phyloP scores from a whole-genome alignment of 2,329 filamentous ascomycete species.

The Chaetomium sp. region DNA sequence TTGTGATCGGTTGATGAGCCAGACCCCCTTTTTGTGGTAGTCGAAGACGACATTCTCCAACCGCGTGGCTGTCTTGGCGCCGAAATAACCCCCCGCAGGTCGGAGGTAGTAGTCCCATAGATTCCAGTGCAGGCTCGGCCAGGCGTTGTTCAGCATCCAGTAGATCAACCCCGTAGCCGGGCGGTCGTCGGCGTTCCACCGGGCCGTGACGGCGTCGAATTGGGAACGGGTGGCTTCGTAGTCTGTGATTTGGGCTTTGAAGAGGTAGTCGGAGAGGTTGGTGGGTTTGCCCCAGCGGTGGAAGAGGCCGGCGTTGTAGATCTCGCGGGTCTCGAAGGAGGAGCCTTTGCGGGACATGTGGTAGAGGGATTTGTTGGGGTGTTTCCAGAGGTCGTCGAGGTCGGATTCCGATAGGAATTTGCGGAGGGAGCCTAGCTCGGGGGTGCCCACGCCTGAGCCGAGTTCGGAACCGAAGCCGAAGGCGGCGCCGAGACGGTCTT shows the following conservation, averaged over 20 bases:
- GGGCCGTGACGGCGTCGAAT: conserved; percentile 49
- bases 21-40: conserved; percentile 40
- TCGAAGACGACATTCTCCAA: conserved; percentile 51
- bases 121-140: conserved; percentile 60
- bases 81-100: conserved; percentile 53
- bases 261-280: conserved; percentile 50
- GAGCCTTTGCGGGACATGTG: conserved; percentile 55
- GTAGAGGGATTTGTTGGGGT: conserved; percentile 45
- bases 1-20: conserved; percentile 49
- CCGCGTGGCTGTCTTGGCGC: conserved; percentile 45
- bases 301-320: conserved; percentile 53
- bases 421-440: conserved; percentile 46
- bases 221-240: conserved; percentile 57
- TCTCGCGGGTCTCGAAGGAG: conserved; percentile 47
- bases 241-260: conserved; percentile 56
- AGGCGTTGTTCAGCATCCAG: conserved; percentile 62
- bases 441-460: conserved; percentile 56
- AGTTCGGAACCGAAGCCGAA: conserved; percentile 60
- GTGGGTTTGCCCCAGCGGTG: conserved; percentile 45
- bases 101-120: conserved; percentile 58
- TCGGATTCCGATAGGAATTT: conserved; percentile 47
- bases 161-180: conserved; percentile 57
- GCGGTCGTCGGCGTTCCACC: conserved; percentile 39
- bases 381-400: conserved; percentile 49
- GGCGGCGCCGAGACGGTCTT: conserved; percentile 45